Conservation (phyloP, 148 eudicot species). For the Chenopodium berlandieri region DNA sequence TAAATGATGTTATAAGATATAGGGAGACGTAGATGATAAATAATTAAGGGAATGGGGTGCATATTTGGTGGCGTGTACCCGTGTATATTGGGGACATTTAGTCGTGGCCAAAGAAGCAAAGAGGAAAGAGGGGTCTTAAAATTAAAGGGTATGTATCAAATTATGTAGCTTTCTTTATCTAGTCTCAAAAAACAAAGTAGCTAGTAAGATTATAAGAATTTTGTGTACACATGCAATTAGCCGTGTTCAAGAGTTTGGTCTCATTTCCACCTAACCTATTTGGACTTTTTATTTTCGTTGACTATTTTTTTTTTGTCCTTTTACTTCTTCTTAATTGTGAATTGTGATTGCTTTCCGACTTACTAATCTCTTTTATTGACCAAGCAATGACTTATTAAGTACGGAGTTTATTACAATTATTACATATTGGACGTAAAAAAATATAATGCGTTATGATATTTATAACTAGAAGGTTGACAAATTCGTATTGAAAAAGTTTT, state of each 20-base stretch:
- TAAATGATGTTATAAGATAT: too few relatives aligned
- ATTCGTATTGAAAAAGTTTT: too few relatives aligned
- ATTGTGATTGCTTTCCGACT: neutral
- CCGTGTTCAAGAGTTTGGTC: constrained; percentile 7
- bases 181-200: neutral
- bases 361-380: neutral
- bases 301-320: constrained; percentile 12
- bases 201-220: neutral
- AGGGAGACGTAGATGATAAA: neutral
- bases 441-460: too few relatives aligned
- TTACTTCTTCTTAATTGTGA: neutral
- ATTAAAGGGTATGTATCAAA: neutral
- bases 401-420: too few relatives aligned
- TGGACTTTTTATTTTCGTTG: constrained; percentile 15
- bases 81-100: constrained; percentile 9
- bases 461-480: too few relatives aligned
- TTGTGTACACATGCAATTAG: constrained; percentile 2
- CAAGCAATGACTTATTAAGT: neutral
- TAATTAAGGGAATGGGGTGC: neutral
- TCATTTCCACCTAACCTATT: constrained; percentile 16
- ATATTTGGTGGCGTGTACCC: constrained; percentile 6
- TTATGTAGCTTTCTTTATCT: too few relatives aligned
- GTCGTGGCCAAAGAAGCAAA: neutral
- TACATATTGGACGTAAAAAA: too few relatives aligned
- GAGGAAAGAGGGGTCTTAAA: neutral